Evolutionary conservation across 73 alveolate genomes (phyloP), one percentile per base, ranked within the genome.

Genomic region (Paramecium caudatum): DNA sequence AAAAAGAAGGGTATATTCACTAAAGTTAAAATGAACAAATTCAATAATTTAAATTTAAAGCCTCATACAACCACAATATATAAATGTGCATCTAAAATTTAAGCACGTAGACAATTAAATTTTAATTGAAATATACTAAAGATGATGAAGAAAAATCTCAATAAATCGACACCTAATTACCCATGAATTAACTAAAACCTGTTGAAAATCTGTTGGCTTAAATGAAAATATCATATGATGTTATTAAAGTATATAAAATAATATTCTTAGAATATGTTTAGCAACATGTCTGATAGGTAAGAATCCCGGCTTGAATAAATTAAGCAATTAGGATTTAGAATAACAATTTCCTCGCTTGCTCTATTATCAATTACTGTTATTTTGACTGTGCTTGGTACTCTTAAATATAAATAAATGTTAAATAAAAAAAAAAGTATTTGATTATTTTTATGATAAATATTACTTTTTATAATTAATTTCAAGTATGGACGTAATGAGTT

Each of bases 181-280:
- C 80, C 13, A 55, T 55, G 80, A 55, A 37, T 2, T 10, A 55
- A 55, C 30, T 55, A 55, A 6, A 55, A 23, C 80, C 80, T 7
- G 12, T 55, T 5, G 80, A 55, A 55, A 55, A 55, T 55, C 80
- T 55, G 9, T 27, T 55, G 80, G 21, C 80, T 9, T 21, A 55
- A 27, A 55, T 55, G 80, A 55, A 55, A 21, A 55, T 55, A 16
- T 55, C 80, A 12, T 55, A 55, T 55, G 80, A 55, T 55, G 30
- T 55, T 12, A 55, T 55, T 12, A 55, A 55, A 10, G 80, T 55
- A 55, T 5, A 10, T 55, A 23, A 23, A 1, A 0, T 19, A 2
- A 55, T 1, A 21, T 10, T 10, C 8, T 27, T 23, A 55, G 80
- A 43, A 43, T 3, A 55, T 55, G 80, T 55, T 55, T 27, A 27